Evolutionary conservation across 148 eudicot species (phyloP).

Genomic region (Arctostaphylos glauca): DNA sequence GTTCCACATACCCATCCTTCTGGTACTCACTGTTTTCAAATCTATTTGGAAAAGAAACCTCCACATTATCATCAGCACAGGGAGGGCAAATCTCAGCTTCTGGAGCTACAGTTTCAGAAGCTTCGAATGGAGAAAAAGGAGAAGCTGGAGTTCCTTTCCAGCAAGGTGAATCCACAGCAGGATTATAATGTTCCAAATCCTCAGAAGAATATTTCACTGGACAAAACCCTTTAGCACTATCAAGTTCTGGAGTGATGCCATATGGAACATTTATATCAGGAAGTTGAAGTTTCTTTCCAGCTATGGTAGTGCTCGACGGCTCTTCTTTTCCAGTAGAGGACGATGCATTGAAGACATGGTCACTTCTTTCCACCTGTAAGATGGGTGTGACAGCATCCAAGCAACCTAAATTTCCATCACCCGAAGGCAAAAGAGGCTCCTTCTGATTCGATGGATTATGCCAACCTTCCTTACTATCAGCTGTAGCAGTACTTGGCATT

Average conservation of each 20-base stretch:
- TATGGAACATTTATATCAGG: slow-evolving; percentile 30
- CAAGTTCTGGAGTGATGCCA: slow-evolving; percentile 30
- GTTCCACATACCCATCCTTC: slow-evolving; percentile 21
- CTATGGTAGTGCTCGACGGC: slow-evolving; percentile 14
- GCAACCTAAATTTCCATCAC: slow-evolving; percentile 16
- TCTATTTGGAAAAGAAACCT: slow-evolving; percentile 16
- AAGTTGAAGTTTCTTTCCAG: slow-evolving; percentile 30
- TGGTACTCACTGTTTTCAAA: slow-evolving; percentile 10
- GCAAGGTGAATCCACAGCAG: slow-evolving; percentile 92
- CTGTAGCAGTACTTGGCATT: slow-evolving; percentile 22
- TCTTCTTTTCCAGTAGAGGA: slow-evolving; percentile 36
- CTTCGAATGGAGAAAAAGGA: slow-evolving; percentile 42
- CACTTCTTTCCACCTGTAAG: slow-evolving; percentile 28
- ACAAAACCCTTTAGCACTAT: slow-evolving; percentile 33
- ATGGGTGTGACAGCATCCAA: slow-evolving; percentile 20
- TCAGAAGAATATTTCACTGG: slow-evolving; percentile 43
- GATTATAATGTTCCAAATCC: slow-evolving; percentile 46
- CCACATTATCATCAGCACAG: slow-evolving; percentile 17
- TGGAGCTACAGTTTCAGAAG: slow-evolving; percentile 27
- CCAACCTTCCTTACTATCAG: slow-evolving; percentile 23
- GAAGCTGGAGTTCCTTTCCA: slow-evolving; percentile 81
- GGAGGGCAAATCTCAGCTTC: slow-evolving; percentile 24
- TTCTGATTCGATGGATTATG: slow-evolving; percentile 24
- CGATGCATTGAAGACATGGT: slow-evolving; percentile 24
- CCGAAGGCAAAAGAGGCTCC: slow-evolving; percentile 27